Evolutionary conservation across 208 protist species (phyloP).

Genomic region (Leishmania tarentolae): DNA sequence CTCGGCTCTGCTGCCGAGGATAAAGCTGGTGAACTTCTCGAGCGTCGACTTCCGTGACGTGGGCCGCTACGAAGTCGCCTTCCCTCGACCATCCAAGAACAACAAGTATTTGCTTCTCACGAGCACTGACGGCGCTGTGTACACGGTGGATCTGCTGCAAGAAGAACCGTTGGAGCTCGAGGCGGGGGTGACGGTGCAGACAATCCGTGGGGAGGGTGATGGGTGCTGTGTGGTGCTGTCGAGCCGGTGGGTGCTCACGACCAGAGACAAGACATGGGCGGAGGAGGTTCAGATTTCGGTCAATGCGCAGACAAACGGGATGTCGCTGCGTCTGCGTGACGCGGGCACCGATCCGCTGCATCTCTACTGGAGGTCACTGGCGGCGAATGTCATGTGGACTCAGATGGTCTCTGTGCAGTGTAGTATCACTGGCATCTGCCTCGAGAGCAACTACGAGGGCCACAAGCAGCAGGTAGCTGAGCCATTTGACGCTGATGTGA

Average conservation of each 20-base stretch:
- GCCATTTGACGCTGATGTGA: slow-evolving; percentile 50
- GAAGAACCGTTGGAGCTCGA: slow-evolving; percentile 33
- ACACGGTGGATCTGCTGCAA: slow-evolving; percentile 27
- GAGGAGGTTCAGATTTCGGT: slow-evolving; percentile 35
- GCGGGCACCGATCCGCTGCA: slow-evolving; percentile 24
- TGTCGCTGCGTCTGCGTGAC: slow-evolving; percentile 35
- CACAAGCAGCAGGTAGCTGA: slow-evolving; percentile 37
- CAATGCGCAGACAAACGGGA: slow-evolving; percentile 24
- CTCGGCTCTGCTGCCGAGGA: slow-evolving; percentile 30
- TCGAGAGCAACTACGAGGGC: slow-evolving; percentile 43
- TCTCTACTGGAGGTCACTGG: slow-evolving; percentile 29
- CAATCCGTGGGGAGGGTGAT: slow-evolving; percentile 13
- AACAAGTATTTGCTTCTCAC: slow-evolving; percentile 41
- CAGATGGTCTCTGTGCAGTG: slow-evolving; percentile 47
- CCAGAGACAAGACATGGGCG: slow-evolving; percentile 14
- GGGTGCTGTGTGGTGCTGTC: slow-evolving; percentile 28
- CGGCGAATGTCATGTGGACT: slow-evolving; percentile 31
- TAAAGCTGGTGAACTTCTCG: slow-evolving; percentile 62
- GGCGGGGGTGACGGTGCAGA: slow-evolving; percentile 28
- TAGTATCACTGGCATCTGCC: slow-evolving; percentile 37
- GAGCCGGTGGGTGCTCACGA: slow-evolving; percentile 12
- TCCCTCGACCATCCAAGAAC: slow-evolving; percentile 31
- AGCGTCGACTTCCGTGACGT: slow-evolving; percentile 36
- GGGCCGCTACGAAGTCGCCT: slow-evolving; percentile 24
- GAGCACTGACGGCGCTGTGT: slow-evolving; percentile 12